A percentile compares a stretch with the other conserved stretches of the same genome.
These are phyloP conservation scores for Neurospora tetraspora DNA, from an alignment of 495 filamentous ascomycete species.

Conservation along the genomic window DNA sequence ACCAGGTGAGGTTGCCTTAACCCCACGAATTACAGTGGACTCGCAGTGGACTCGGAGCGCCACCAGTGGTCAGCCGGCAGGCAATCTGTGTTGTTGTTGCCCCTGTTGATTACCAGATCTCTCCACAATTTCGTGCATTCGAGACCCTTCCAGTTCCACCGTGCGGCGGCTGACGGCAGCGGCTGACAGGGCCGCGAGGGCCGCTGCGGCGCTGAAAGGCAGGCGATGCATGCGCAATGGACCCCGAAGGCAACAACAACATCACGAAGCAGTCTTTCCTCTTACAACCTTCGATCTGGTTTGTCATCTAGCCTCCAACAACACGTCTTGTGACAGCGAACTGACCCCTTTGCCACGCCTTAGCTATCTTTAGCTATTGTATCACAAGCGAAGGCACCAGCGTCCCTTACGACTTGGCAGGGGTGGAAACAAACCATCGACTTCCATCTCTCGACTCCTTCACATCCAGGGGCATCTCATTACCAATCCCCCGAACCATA, in stretches of 20 bases:
- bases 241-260: neutral
- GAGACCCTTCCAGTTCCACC: neutral
- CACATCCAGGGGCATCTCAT: neutral
- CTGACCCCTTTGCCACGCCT: neutral
- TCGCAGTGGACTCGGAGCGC: neutral
- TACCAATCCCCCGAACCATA: neutral
- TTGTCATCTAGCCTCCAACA: neutral
- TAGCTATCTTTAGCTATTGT: neutral
- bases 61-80: neutral
- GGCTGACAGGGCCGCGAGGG: neutral
- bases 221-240: neutral
- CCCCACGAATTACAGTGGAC: neutral
- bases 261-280: neutral
- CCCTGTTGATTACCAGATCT: neutral
- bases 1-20: neutral
- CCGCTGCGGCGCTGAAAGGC: neutral
- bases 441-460: neutral
- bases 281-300: neutral
- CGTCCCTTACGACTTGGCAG: neutral
- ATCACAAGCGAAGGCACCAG: neutral
- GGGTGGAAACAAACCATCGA: neutral
- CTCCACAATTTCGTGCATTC: neutral
- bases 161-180: neutral
- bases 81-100: neutral
- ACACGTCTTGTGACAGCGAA: neutral